Conservation (phyloP, 306 rosid genomes). For the Quercus bicolor region DNA sequence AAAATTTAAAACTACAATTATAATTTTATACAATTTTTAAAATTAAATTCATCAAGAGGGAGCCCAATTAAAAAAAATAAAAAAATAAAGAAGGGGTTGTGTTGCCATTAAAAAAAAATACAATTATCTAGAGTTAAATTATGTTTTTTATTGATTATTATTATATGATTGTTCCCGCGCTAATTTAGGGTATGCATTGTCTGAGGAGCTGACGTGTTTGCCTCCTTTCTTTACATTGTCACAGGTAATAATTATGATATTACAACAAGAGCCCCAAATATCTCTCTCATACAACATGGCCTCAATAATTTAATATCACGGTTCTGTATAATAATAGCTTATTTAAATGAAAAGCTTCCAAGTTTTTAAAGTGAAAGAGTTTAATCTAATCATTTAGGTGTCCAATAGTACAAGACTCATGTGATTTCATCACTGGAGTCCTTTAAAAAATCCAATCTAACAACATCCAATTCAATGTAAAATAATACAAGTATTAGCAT, state of each 20-base stretch:
- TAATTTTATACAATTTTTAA: too few species aligned
- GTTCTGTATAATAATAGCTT: constrained; percentile 34
- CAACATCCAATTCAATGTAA: constrained; percentile 38
- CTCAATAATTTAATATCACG: constrained; percentile 44
- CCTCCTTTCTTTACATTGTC: constrained; percentile 24
- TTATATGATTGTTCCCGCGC: constrained; percentile 6
- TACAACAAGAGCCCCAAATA: constrained; percentile 40
- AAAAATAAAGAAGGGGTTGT: too few species aligned
- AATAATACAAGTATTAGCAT: constrained; percentile 42
- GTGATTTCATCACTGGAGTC: constrained; percentile 51
- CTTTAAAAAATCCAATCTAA: constrained; percentile 32
- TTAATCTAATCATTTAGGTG: constrained; percentile 45
- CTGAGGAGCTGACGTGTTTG: constrained; percentile 40
- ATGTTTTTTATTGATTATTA: not conserved
- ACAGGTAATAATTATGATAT: constrained; percentile 23
- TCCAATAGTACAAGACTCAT: constrained; percentile 57
- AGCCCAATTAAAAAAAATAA: too few species aligned
- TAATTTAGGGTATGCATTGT: constrained; percentile 21
- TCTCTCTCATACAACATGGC: constrained; percentile 63
- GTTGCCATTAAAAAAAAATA: not conserved
- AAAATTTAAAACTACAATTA: too few species aligned
- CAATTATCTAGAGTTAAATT: constrained; percentile 19
- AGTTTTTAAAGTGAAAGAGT: constrained; percentile 32
- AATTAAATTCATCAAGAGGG: too few species aligned
- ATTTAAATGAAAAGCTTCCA: constrained; percentile 53